Evolutionary conservation across 208 protist species (phyloP).

Genomic region (Acanthamoeba castellanii): DNA sequence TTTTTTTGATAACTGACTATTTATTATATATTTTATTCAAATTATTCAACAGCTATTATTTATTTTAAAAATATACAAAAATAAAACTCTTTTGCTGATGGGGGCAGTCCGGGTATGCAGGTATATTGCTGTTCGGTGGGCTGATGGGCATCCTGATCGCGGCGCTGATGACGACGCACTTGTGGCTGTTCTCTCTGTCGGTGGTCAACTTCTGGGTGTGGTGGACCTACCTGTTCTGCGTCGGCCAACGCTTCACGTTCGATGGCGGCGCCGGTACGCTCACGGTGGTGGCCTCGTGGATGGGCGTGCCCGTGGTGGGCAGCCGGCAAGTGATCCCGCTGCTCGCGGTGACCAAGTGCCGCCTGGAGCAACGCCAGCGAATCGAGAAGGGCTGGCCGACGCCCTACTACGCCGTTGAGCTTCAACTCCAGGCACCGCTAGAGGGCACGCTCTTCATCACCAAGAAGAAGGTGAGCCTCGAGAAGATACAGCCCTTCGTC

Average conservation of each 20-base stretch:
- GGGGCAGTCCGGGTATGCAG: no score
- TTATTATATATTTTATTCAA: not conserved
- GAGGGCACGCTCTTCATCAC: constrained; percentile 29
- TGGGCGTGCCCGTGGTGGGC: constrained; percentile 8
- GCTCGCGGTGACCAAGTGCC: not conserved
- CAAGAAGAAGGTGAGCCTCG: constrained; percentile 33
- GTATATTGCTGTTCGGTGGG: constrained; percentile 3
- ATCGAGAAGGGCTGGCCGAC: constrained; percentile 37
- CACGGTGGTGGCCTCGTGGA: constrained; percentile 7
- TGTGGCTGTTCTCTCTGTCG: constrained; percentile 23
- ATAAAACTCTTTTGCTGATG: no score
- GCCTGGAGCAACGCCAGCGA: constrained; percentile 18
- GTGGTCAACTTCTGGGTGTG: constrained; percentile 62
- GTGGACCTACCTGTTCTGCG: constrained; percentile 61
- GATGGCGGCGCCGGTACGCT: not conserved
- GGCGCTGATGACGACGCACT: constrained; percentile 44
- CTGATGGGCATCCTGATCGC: constrained; percentile 46
- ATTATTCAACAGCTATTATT: not conserved
- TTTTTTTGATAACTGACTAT: no score
- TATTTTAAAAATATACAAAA: not conserved
- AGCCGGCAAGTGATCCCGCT: constrained; percentile 24
- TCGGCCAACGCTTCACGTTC: constrained; percentile 35
- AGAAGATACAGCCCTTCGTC: constrained; percentile 49
- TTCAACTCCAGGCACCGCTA: not conserved
- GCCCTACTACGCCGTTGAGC: constrained; percentile 16